Evolutionary conservation across 2,329 filamentous ascomycete genomes (phyloP).

Genomic region (Orbilia javanica): DNA sequence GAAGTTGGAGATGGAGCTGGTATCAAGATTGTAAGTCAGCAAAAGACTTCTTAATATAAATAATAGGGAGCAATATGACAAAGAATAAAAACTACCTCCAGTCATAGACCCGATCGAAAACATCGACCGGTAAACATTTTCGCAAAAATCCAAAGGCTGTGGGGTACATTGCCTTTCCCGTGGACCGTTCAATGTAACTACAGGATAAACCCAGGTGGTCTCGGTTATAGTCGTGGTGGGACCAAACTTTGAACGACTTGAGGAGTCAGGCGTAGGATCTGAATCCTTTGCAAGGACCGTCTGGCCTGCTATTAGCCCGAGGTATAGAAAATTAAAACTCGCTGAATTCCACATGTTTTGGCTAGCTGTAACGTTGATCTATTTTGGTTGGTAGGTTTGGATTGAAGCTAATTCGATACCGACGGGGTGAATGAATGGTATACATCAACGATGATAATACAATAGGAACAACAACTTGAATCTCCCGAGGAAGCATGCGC

Average conservation of each 20-base stretch:
- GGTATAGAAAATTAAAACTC: neutral
- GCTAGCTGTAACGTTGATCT: neutral
- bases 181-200: neutral
- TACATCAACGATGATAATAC: too few species aligned
- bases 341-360: neutral
- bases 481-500: too few species aligned
- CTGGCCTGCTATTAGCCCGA: neutral
- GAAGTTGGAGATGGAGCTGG: neutral
- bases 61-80: neutral
- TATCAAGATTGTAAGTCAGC: neutral
- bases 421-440: neutral
- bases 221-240: neutral
- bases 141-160: conserved; percentile 18
- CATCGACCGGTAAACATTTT: conserved; percentile 17
- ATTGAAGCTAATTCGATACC: neutral
- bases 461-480: too few species aligned
- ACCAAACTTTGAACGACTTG: neutral
- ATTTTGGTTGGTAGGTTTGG: neutral
- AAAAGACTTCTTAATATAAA: neutral
- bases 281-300: neutral
- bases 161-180: conserved; percentile 20
- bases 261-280: neutral
- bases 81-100: neutral
- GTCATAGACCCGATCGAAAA: conserved; percentile 6
- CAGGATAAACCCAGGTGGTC: neutral